These are phyloP conservation scores for Ophiosphaerella herpotricha DNA, from an alignment of 2,329 filamentous ascomycete genomes.

Conservation along the genomic window DNA sequence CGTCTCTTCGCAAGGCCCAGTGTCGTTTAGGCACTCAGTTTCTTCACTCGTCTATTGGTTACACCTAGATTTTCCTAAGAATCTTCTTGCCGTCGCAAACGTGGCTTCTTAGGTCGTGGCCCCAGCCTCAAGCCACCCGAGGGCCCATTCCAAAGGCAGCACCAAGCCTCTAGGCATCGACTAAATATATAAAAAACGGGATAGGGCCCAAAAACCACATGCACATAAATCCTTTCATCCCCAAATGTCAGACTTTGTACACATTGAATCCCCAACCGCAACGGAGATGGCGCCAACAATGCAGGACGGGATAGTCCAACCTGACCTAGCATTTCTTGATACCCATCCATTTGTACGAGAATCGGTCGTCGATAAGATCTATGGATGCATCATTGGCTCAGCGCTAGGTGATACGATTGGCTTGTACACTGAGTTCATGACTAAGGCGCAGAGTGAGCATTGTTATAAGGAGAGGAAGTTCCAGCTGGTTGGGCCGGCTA, in stretches of 20 bases:
- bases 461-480: slow-evolving; percentile 50
- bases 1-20: too few relatives aligned
- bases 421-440: slow-evolving; percentile 60
- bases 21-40: too few relatives aligned
- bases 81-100: neutral
- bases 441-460: slow-evolving; percentile 37
- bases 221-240: too few relatives aligned
- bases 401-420: slow-evolving; percentile 61
- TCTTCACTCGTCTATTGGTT: too few relatives aligned
- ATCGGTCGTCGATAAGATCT: slow-evolving; percentile 45
- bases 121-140: slow-evolving; percentile 2
- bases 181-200: neutral
- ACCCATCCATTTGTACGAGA: slow-evolving; percentile 35
- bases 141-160: neutral
- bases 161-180: neutral
- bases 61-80: too few relatives aligned
- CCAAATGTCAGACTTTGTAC: slow-evolving; percentile 19
- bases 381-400: slow-evolving; percentile 56
- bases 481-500: slow-evolving; percentile 47
- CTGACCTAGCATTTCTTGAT: slow-evolving; percentile 21
- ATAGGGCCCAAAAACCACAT: neutral
- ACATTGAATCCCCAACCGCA: slow-evolving; percentile 9
- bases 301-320: neutral
- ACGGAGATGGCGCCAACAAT: neutral
- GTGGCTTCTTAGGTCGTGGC: neutral